Base-by-base conservation (phyloP, 306 rosid genomes). In the Dryas drummondii region DNA sequence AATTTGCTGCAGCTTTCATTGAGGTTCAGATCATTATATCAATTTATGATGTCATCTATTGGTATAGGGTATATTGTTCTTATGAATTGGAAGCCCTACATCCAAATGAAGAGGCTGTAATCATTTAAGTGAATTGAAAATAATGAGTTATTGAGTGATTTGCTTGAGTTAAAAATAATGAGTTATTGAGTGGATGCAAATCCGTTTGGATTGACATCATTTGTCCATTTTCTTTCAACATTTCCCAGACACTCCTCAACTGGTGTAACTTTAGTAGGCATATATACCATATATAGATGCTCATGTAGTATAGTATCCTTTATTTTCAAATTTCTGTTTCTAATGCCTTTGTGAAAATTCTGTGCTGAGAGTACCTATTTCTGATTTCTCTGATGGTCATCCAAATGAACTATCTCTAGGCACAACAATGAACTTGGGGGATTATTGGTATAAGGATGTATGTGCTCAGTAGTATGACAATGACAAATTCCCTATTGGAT, bases 11-110 rank as follows among this genome's bases (percentile, higher is more conserved):
- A 64, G 77, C 81, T 82, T 84, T 61, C 83, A 48, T 78, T 76
- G 73, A 91, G 85, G 74, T 79, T 78, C 79, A 88, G 93, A 77
- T 58, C 72, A 55, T 77, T 70, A 69, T 88, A 72, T 67, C 11
- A 82, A 59, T 74, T 41, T 79, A 52, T 78, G 70, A 90, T 82
- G 63, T 84, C 88, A 65, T 86, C 88, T 48, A 86, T 76, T 66
- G 52, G 27, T 55, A 69, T 46, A 68, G 73, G 68, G 50, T 9
- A 22, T 68, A 48, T 53, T 65, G 64, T 62, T 53, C 19, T 54
- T 48, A 22, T 22, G 22, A 22, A 26, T 70, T 60, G 75, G 84
- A 72, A 15, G 81, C 51, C 87, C 97, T 91, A 81, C 82, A 81
- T 65, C 73, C 83, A 78, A 84, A 79, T 62, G 57, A 83, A 85